Base-by-base conservation (phyloP, 495 filamentous ascomycete genomes). In the Chaetomidium leptoderma region DNA sequence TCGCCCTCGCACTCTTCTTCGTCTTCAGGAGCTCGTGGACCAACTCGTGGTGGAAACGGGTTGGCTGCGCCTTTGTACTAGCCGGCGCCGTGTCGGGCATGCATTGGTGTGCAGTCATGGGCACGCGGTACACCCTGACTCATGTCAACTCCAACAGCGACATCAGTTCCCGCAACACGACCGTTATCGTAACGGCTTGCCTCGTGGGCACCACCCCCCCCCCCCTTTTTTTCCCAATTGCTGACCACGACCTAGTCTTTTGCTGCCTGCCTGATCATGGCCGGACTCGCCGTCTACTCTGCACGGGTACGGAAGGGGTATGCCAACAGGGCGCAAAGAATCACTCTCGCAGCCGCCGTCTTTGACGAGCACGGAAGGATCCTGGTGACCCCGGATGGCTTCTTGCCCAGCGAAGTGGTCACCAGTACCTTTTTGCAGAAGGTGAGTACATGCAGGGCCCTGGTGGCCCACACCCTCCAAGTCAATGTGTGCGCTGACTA, bases 91-190 rank as follows among this genome's bases (percentile, higher is more conserved):
- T 92, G 3, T 89, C 83, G 19, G 89, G 88, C 3, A 93, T 95
- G 90, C 90, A 95, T 66, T 96, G 90, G 89, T 85, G 85, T 17
- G 90, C 89, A 14, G 78, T 86, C 3, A 72, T 84, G 14, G 90
- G 91, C 7, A 92, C 89, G 1, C 50, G 65, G 4, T 93, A 91
- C 65, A 72, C 66, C n/a, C 54, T 79, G 64, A 72, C 66, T 59
- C 67, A 63, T 26, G 37, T 67, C 53, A 73, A 56, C 58, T 58
- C 24, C 49, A 67, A 55, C 13, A 74, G 74, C 27, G 55, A 56
- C 10, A 9, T 60, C 36, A 53, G 77, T 19, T 79, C 81, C 17
- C 76, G 83, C 58, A 81, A 78, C 50, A 80, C 78, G 44, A 83
- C 80, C 14, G 76, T 87, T 10, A 81, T 86, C 45, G 78, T 90